Evolutionary conservation across 345 rosid genomes (phyloP), one percentile per base, ranked within the genome.

Genomic region (Eucalyptus victrix): DNA sequence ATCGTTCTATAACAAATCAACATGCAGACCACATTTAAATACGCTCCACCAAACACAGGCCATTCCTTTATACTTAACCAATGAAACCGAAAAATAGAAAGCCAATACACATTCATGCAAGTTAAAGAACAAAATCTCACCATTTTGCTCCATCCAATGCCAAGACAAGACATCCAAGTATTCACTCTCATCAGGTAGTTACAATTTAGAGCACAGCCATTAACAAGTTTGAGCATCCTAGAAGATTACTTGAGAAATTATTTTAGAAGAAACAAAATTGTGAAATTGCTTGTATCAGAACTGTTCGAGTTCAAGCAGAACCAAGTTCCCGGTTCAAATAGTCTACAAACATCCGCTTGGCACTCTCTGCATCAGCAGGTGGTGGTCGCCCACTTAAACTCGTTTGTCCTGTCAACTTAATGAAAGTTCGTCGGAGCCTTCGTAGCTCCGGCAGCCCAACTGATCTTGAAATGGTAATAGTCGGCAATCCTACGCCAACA

Each of bases 271-370:
- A 40, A 72, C 81, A 72, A 72, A 72, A 37, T 72, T 37, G 81
- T 37, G 81, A 37, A 72, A 37, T 49, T 49, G 67, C 62, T 86
- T 44, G 42, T 40, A 86, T 42, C 32, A 17, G 45, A 86, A 34
- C 17, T 58, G 60, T 88, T 47, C 15, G 45, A 17, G 86, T 49
- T 30, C 94, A 94, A 90, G 88, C 91, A 87, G 91, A 91, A 65
- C 94, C 96, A n/a, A 96, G 88, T 92, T 97, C 99, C 92, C 99
- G 92, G 92, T 96, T 98, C 94, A 98, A 94, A 94, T 96, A 97
- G 90, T 98, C 99, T 18, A 96, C 94, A 90, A 98, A 97, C 96
- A 96, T 96, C 93, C 98, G 95, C 93, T 97, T 98, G 18, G 96
- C 97, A 60, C 97, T 95, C 44, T 95, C 97, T 10, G 98, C 94